phyloP scores from a whole-genome alignment of 345 rosid species.

The Aurinia saxatilis region DNA sequence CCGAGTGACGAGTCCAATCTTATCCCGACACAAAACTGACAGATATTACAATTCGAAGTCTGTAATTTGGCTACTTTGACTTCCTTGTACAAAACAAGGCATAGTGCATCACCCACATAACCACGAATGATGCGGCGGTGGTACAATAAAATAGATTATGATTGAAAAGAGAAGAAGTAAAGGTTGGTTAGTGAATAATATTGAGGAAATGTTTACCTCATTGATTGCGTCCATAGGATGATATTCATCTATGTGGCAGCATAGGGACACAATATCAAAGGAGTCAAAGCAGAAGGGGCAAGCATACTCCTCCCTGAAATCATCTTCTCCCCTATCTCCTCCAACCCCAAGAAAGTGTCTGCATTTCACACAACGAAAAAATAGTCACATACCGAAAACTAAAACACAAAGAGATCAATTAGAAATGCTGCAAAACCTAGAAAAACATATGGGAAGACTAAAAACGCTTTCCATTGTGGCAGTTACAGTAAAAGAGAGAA shows the following conservation, averaged over 20 bases:
- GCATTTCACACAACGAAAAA: conserved; percentile 21
- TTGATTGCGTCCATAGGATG: conserved; percentile 78
- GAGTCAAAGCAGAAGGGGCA: conserved; percentile 94
- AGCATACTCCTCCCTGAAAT: conserved; percentile 88
- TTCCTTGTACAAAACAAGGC: neutral
- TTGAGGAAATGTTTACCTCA: conserved; percentile 50
- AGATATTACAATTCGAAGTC: too few relatives aligned
- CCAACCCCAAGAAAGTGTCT: conserved; percentile 85
- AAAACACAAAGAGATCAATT: neutral
- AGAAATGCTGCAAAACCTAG: neutral
- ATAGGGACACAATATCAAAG: conserved; percentile 83
- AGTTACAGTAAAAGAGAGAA: neutral
- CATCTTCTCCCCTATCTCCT: conserved; percentile 93
- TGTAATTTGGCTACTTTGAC: neutral
- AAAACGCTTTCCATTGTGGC: conserved; percentile 20
- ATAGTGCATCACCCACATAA: neutral
- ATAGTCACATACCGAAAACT: neutral
- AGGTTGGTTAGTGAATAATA: neutral
- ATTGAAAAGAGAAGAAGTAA: neutral
- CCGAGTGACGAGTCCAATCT: neutral
- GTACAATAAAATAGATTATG: too few relatives aligned
- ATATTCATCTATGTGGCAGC: conserved; percentile 93
- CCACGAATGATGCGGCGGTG: neutral
- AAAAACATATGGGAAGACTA: conserved; percentile 12
- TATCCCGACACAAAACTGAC: neutral